Evolutionary conservation across 495 filamentous ascomycete genomes (phyloP), one percentile per base, ranked within the genome.

Genomic region (Hypoxylon perforatum): DNA sequence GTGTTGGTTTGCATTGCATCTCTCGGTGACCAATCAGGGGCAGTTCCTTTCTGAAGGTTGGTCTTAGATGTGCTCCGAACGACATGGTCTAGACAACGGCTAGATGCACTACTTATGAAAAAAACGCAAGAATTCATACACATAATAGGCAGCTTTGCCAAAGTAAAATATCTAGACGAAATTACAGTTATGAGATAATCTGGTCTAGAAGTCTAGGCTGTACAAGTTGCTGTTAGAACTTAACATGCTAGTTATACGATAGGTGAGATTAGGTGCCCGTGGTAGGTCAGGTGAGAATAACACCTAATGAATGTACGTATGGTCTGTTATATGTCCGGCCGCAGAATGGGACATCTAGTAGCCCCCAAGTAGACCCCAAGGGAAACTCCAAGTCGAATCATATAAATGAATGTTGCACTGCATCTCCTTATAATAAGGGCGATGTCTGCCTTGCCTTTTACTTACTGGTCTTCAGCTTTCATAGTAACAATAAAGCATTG

Each of bases 1-100:
- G 38, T 65, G 66, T 69, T 69, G 66, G 66, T 65, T 35, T 42
- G 47, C 45, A n/a, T 18, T 61, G 66, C 61, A 63, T 61, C 28
- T 4, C 10, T 22, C n/a, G n/a, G 51, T 21, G 52, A 46, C 66
- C 66, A 69, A 69, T 69, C 19, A 64, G 55, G 45, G 18, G 18
- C 1, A 21, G 4, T 38, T 45, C 12, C 57, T 18, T 14, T 19
- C 30, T 14, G 14, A 35, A 49, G 38, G 51, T 52, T 59, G 56
- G 65, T n/a, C 55, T 55, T 50, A 48, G 15, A 54, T 36, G 49
- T 59, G 48, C 57, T 57, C 48, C 25, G 59, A 59, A 55, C 18
- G 55, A 53, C 53, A 63, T 60, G 54, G 58, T n/a, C 38, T 54
- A 44, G 57, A 21, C 6, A 48, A 48, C 49, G 11, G 28, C 4